Percentiles rank a stretch among this genome's conserved stretches.
phyloP scores from a whole-genome alignment of 2,329 filamentous ascomycete genomes.

The Salinomyces thailandicus region DNA sequence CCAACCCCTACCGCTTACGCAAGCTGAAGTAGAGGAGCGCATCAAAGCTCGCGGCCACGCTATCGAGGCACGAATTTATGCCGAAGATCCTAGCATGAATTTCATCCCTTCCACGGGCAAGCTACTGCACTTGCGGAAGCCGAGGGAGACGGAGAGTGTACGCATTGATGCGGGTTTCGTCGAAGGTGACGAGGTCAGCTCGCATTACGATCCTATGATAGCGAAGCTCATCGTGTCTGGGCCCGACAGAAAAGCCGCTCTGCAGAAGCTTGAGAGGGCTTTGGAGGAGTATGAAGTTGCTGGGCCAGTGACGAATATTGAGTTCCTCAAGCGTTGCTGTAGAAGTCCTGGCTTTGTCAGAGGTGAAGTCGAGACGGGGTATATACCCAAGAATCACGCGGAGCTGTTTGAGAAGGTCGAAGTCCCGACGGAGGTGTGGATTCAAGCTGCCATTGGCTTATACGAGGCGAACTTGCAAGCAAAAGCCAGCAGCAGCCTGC shows the following conservation, averaged over 20 bases:
- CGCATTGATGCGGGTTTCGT: constrained; percentile 91
- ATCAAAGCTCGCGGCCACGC: constrained; percentile 73
- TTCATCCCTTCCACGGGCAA: constrained; percentile 92
- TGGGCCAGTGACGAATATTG: constrained; percentile 87
- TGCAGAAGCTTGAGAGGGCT: constrained; percentile 70
- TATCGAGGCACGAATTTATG: constrained; percentile 93
- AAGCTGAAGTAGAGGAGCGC: constrained; percentile 53
- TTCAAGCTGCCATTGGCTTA: constrained; percentile 75
- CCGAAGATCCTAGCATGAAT: constrained; percentile 81
- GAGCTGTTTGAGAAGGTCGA: constrained; percentile 60
- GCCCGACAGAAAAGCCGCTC: constrained; percentile 63
- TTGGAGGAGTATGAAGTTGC: constrained; percentile 86
- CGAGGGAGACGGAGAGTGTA: constrained; percentile 57
- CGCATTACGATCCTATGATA: constrained; percentile 98
- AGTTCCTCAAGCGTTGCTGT: constrained; percentile 86
- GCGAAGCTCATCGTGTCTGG: constrained; percentile 92
- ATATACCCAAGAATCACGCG: constrained; percentile 77
- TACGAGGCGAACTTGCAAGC: constrained; percentile 31
- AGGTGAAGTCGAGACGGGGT: constrained; percentile 89
- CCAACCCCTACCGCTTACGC: constrained; percentile 54
- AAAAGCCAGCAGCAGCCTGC: constrained; percentile 5
- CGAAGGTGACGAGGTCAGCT: constrained; percentile 81
- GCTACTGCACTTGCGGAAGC: constrained; percentile 71
- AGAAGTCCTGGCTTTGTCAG: constrained; percentile 69
- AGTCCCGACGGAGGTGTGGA: constrained; percentile 62